Evolutionary conservation across 2,329 filamentous ascomycete species (phyloP).

Genomic region (Neocucurbitaria cava): DNA sequence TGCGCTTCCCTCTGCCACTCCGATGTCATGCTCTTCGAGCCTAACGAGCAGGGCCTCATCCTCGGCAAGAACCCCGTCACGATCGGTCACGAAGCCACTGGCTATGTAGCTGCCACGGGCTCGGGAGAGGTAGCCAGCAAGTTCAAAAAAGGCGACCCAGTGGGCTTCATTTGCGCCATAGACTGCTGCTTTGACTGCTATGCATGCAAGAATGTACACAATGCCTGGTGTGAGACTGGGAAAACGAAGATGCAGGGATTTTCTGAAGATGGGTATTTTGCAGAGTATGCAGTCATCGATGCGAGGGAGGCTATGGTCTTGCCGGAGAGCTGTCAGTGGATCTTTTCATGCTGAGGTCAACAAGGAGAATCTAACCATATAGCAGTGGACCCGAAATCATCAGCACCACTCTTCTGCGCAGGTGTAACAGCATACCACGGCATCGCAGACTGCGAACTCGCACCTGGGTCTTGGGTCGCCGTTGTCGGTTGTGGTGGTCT

Average conservation of each 20-base stretch:
- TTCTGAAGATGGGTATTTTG: constrained; percentile 36
- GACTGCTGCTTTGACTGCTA: constrained; percentile 45
- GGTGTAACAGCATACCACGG: constrained; percentile 41
- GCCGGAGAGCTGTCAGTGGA: constrained; percentile 31
- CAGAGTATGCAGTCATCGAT: constrained; percentile 41
- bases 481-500: constrained; percentile 41
- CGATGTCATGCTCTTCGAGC: constrained; percentile 48
- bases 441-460: constrained; percentile 36
- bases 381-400: constrained; percentile 33
- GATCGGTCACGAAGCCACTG: constrained; percentile 44
- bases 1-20: constrained; percentile 52
- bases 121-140: constrained; percentile 30
- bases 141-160: constrained; percentile 41
- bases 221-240: constrained; percentile 36
- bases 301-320: constrained; percentile 37
- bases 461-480: constrained; percentile 38
- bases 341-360: not conserved
- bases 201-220: constrained; percentile 38
- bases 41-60: constrained; percentile 43
- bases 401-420: constrained; percentile 41
- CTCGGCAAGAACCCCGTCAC: constrained; percentile 41
- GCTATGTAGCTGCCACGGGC: constrained; percentile 33
- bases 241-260: constrained; percentile 43
- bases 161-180: constrained; percentile 42
- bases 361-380: constrained; percentile 2